Evolutionary conservation across 306 rosid species (phyloP), one percentile per base, ranked within the genome.

Genomic region (Rosa persica): DNA sequence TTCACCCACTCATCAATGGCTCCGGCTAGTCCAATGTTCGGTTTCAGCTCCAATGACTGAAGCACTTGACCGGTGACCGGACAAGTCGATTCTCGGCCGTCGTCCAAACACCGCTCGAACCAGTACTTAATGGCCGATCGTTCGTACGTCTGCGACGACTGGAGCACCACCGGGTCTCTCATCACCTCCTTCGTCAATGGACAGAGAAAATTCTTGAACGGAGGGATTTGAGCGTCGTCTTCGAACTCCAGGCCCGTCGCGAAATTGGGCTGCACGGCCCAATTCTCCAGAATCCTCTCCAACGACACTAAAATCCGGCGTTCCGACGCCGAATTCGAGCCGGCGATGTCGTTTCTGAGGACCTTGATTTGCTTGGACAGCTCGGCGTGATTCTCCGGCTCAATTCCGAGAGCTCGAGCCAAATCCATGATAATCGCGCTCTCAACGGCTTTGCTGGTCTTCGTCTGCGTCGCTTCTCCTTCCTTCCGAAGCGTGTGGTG

Each of bases 371-470:
- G 88, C 39, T 81, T 85, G 5, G 82, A 70, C 7, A 89, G 76
- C 72, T 87, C 90, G 7, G 60, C 36, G 43, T 78, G 81, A 75
- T 89, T 86, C 46, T 83, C 70, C 0, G 86, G 84, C 17, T 87
- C 87, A 44, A 81, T 73, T 20, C 91, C 89, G 9, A 89, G 80
- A 79, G 88, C 88, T 13, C 91, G 93, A 44, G 88, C 87, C 61
- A 89, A 80, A 73, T 89, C 93, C 91, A 89, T 87, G 55, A 87
- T 62, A 46, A 89, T 86, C 46, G 89, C 89, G 81, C 89, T 83
- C 78, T 88, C 86, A 10, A 88, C 88, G 0, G 89, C 91, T 81
- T 81, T 86, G 82, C 85, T 84, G 4, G 85, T 80, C 44, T 86
- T 82, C n/a, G 83, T 69, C 46, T 77, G 87, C 42, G 86, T 80